Evolutionary conservation across 306 rosid species (phyloP).

Genomic region (Malus asiatica): DNA sequence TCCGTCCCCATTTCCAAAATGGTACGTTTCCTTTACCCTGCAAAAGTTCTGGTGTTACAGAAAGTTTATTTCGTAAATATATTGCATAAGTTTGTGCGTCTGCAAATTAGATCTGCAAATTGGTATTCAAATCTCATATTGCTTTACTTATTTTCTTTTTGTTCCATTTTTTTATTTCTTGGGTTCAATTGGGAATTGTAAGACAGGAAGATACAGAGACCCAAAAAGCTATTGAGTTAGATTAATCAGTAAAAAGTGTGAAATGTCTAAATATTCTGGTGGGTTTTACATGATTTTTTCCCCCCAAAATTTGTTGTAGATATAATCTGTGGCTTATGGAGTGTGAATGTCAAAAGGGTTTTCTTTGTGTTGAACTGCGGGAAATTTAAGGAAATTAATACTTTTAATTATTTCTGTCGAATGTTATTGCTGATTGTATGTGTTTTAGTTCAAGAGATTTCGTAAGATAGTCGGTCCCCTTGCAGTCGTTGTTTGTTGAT

Average conservation of each 20-base stretch:
- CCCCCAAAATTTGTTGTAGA: not conserved
- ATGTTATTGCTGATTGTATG: not conserved
- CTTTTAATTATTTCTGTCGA: not conserved
- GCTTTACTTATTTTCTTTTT: not conserved
- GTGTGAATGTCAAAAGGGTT: not conserved
- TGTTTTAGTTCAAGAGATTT: not conserved
- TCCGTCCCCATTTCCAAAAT: conserved; percentile 1
- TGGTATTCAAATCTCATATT: not conserved
- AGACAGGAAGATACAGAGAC: not conserved
- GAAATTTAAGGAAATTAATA: not conserved
- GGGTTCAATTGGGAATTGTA: not conserved
- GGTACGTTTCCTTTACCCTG: not conserved
- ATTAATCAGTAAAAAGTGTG: not conserved
- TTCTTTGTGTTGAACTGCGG: not conserved
- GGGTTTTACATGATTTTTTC: not conserved
- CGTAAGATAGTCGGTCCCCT: not conserved
- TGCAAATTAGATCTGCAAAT: not conserved
- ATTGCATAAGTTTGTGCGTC: not conserved
- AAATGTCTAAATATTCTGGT: not conserved
- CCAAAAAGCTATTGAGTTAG: not conserved
- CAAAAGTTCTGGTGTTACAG: not conserved
- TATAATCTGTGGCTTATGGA: not conserved
- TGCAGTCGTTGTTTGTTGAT: not conserved
- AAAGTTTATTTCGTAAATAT: not conserved
- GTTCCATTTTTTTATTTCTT: not conserved